Conservation (phyloP, 192 early-diverging fungal genomes). For the Coemansia sp. region DNA sequence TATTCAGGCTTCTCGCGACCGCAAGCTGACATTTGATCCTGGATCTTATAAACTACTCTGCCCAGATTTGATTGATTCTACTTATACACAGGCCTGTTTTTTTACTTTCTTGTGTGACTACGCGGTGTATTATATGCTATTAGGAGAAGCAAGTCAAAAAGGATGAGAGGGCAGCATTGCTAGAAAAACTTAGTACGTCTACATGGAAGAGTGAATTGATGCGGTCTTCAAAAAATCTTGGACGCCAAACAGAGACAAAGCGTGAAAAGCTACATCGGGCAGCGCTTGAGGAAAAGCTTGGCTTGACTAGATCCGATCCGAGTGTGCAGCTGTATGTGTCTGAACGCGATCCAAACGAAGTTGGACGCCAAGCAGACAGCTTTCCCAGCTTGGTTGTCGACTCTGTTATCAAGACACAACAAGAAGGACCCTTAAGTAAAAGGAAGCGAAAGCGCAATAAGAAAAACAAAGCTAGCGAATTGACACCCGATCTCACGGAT, state of each 20-base stretch:
- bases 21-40: background rate
- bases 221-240: constrained; percentile 69
- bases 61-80: no score
- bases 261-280: constrained; percentile 68
- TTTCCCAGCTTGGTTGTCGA: constrained; percentile 1
- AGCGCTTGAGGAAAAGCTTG: constrained; percentile 64
- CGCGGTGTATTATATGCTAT: background rate
- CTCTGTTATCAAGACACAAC: background rate
- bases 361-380: constrained; percentile 16
- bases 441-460: constrained; percentile 14
- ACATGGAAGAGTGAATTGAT: constrained; percentile 69
- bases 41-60: no score
- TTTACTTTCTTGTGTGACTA: background rate
- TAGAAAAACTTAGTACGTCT: constrained; percentile 65
- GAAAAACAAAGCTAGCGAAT: constrained; percentile 39
- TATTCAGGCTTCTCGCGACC: background rate
- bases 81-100: background rate
- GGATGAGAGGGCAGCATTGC: constrained; percentile 64
- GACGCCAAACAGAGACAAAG: constrained; percentile 63
- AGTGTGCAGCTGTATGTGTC: constrained; percentile 61
- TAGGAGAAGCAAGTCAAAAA: constrained; percentile 80
- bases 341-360: constrained; percentile 52
- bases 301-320: constrained; percentile 60
- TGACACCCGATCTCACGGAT: constrained; percentile 32
- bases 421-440: background rate